Percentiles rank a stretch among this genome's conserved stretches.
These are phyloP conservation scores for Chrysopogon serrulatus DNA, from an alignment of 176 grass and related monocot species.

Conservation along the genomic window DNA sequence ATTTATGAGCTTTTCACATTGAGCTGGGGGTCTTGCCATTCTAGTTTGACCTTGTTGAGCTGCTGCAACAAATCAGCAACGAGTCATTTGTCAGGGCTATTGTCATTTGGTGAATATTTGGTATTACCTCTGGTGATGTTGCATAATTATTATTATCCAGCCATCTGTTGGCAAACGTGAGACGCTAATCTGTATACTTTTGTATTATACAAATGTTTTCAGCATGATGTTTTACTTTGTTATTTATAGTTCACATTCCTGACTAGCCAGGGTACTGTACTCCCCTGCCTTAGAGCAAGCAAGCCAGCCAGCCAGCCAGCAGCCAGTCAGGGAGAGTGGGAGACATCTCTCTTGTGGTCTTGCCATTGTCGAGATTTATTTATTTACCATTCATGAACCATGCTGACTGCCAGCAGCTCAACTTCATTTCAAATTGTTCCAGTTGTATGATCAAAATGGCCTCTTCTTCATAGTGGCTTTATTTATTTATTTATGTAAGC, in stretches of 20 bases:
- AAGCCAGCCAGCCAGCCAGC: not conserved
- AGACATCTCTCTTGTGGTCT: not conserved
- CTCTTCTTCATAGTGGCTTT: not conserved
- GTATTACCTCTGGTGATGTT: not conserved
- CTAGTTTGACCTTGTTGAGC: not conserved
- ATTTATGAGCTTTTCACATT: not conserved
- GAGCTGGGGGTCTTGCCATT: not conserved
- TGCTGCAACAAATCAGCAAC: not conserved
- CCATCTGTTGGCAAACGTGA: slow-evolving; percentile 14
- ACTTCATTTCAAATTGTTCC: slow-evolving; percentile 6
- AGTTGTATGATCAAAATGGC: not conserved
- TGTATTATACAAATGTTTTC: not conserved
- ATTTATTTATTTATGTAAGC: not conserved
- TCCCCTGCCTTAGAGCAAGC: not conserved
- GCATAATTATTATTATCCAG: not conserved
- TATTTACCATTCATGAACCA: not conserved
- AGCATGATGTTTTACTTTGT: not conserved
- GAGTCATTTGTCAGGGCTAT: not conserved
- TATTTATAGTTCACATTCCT: not conserved
- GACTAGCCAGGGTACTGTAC: not conserved
- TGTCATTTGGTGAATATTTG: not conserved
- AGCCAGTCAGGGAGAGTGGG: not conserved
- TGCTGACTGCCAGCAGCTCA: slow-evolving; percentile 3
- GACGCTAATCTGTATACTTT: not conserved
- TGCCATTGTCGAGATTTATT: not conserved